Conservation (phyloP, 768 basidiomycete species). For the Termitomyces sp. region DNA sequence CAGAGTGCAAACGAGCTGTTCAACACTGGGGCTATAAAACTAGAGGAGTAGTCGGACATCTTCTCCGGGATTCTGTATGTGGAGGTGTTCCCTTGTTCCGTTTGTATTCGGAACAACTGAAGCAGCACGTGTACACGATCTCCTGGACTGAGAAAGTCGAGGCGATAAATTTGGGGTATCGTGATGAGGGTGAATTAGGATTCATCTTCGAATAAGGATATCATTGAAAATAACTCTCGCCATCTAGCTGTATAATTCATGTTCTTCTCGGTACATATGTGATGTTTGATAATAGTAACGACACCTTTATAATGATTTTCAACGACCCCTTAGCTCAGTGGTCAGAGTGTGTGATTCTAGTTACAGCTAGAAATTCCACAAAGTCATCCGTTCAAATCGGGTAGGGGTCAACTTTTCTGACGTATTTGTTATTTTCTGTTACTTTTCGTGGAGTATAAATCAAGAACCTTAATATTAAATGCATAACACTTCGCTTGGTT, state of each 20-base stretch:
- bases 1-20: slow-evolving; percentile 4
- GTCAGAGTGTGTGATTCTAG: slow-evolving; percentile 22
- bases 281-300: neutral
- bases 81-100: slow-evolving; percentile 9
- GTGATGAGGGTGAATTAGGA: neutral
- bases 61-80: neutral
- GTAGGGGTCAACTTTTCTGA: slow-evolving; percentile 25
- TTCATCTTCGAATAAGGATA: neutral
- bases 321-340: slow-evolving; percentile 25
- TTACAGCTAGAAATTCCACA: slow-evolving; percentile 26
- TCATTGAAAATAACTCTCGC: neutral
- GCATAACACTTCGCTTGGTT: no score
- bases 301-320: neutral
- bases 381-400: slow-evolving; percentile 43
- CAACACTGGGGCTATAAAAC: slow-evolving; percentile 6
- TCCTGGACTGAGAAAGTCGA: neutral
- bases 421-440: no score
- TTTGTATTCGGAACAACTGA: slow-evolving; percentile 3
- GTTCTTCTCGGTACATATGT: no score
- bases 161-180: slow-evolving; percentile 1
- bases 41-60: neutral
- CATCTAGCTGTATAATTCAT: no score
- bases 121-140: slow-evolving; percentile 8
- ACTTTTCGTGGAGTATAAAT: no score
- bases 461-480: no score